Conservation (phyloP, 768 basidiomycete species). For the Leccinum pellstonianum region DNA sequence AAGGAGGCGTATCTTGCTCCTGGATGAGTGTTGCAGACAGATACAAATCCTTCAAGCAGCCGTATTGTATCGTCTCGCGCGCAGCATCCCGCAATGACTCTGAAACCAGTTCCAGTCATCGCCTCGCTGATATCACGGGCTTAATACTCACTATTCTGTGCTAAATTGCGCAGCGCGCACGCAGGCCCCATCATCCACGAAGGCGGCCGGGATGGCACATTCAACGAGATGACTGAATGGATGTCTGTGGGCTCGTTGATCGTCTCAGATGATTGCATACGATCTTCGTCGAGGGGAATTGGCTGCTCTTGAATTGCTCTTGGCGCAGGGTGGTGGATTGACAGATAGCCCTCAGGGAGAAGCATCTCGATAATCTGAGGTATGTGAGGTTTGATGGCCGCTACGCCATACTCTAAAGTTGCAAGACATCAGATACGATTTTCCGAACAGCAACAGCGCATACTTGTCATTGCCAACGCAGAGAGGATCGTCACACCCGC, state of each 20-base stretch:
- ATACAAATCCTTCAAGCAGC: neutral
- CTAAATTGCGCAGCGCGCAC: neutral
- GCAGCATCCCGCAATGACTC: neutral
- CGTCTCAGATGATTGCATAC: neutral
- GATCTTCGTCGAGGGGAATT: too few species aligned
- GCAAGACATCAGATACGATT: neutral
- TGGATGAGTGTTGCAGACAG: neutral
- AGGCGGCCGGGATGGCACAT: neutral
- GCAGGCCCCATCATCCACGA: neutral
- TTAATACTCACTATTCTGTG: neutral
- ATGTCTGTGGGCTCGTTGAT: neutral
- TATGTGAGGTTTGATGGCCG: neutral
- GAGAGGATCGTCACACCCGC: neutral
- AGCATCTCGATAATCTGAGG: neutral
- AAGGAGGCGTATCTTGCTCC: neutral
- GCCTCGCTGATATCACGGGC: neutral
- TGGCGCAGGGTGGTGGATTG: too few species aligned
- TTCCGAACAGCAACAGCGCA: neutral
- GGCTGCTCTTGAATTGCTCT: too few species aligned
- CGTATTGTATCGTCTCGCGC: neutral
- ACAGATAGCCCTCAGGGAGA: neutral
- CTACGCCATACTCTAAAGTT: neutral
- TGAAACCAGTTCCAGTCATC: neutral
- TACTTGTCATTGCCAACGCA: neutral
- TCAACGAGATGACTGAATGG: neutral